phyloP scores from a whole-genome alignment of 352 stramenopile species.

The Detonula confervacea region DNA sequence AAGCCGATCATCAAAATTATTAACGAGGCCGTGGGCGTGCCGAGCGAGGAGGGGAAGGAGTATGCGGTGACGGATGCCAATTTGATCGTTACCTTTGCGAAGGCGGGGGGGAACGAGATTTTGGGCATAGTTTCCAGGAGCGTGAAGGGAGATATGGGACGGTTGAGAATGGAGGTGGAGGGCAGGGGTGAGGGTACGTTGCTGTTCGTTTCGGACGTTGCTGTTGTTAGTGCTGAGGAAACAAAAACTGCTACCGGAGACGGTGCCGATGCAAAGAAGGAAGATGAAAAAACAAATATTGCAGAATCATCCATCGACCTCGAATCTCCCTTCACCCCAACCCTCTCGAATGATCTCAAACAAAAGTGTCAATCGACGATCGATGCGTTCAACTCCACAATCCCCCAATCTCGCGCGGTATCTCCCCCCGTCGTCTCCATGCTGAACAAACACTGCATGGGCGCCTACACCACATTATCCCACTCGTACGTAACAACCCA shows the following conservation, averaged over 20 bases:
- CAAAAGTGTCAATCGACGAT: conserved; percentile 59
- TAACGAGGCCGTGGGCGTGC: conserved; percentile 63
- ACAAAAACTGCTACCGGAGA: neutral
- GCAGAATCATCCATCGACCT: conserved; percentile 5
- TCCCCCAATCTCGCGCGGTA: conserved; percentile 75
- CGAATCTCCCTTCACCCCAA: conserved; percentile 30
- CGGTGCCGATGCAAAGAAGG: neutral
- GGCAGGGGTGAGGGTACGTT: conserved; percentile 39
- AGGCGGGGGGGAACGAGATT: conserved; percentile 90
- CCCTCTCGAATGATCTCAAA: conserved; percentile 40
- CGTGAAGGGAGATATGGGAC: conserved; percentile 45
- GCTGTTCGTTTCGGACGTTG: conserved; percentile 12
- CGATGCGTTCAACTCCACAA: conserved; percentile 54
- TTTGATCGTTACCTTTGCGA: conserved; percentile 94
- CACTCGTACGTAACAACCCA: conserved; percentile 92
- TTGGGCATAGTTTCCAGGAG: conserved; percentile 59
- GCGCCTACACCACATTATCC: conserved; percentile 90
- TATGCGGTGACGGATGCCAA: conserved; percentile 89
- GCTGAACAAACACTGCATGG: conserved; percentile 87
- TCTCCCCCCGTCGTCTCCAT: conserved; percentile 81
- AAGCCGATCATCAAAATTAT: conserved; percentile 75
- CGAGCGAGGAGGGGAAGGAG: conserved; percentile 45
- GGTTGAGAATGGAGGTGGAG: conserved; percentile 42
- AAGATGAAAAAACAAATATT: conserved; percentile 3
- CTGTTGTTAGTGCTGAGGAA: neutral